Percentiles rank a stretch among this genome's conserved stretches.
Conservation (phyloP, 1,139 yeast species). For the Protomyces arabidopsidicola region DNA sequence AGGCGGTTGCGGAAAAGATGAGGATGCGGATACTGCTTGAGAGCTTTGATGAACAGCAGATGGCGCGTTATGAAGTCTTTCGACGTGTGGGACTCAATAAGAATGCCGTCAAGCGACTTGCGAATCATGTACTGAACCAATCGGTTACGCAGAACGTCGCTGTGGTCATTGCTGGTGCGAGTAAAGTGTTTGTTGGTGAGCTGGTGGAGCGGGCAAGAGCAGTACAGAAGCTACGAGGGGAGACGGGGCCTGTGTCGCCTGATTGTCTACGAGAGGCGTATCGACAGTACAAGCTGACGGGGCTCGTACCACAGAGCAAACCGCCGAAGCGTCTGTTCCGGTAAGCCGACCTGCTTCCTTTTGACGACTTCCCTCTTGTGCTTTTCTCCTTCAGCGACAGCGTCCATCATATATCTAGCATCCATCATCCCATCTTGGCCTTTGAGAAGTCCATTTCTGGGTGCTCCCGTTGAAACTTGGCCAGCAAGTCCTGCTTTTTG, state of each 20-base stretch:
- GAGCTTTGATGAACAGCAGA: conserved; percentile 73
- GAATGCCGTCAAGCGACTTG: conserved; percentile 65
- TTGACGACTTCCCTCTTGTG: too few species aligned
- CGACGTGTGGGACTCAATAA: conserved; percentile 77
- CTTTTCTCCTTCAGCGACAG: too few species aligned
- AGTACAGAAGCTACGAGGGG: conserved; percentile 33
- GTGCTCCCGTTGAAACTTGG: conserved; percentile 44
- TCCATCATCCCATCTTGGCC: conserved; percentile 20
- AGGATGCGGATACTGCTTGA: conserved; percentile 55
- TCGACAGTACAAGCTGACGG: conserved; percentile 42
- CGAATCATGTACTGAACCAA: conserved; percentile 74
- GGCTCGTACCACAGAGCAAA: conserved; percentile 4
- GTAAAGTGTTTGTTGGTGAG: conserved; percentile 84
- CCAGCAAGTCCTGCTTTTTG: conserved; percentile 40
- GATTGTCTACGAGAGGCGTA: conserved; percentile 87
- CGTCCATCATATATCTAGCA: neutral
- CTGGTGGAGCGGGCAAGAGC: conserved; percentile 52
- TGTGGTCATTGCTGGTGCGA: conserved; percentile 75
- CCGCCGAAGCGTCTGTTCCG: conserved; percentile 3
- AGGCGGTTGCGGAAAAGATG: conserved; percentile 25
- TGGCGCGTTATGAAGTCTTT: conserved; percentile 81
- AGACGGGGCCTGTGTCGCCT: conserved; percentile 63
- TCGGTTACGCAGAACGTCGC: conserved; percentile 80
- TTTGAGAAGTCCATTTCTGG: conserved; percentile 45
- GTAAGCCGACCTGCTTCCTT: neutral